phyloP scores from a whole-genome alignment of 1,139 yeast species.

The Magnusiomyces paraingens region DNA sequence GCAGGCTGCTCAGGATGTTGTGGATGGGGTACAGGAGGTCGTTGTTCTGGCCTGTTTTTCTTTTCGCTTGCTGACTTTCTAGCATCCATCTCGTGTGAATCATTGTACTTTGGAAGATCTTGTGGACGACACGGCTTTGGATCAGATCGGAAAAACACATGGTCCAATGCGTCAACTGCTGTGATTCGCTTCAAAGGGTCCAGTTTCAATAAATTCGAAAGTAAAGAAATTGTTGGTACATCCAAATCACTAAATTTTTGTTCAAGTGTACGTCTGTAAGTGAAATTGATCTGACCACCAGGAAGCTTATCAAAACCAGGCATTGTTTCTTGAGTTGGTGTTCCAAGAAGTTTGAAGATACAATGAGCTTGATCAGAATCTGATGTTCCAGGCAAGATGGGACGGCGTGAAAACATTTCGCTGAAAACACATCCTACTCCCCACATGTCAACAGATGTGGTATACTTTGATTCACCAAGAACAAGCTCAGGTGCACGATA shows the following conservation, averaged over 20 bases:
- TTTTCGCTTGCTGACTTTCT: conserved; percentile 35
- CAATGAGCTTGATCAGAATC: conserved; percentile 88
- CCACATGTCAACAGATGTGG: conserved; percentile 96
- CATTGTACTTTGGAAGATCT: conserved; percentile 67
- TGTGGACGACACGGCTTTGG: conserved; percentile 56
- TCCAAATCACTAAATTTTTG: conserved; percentile 37
- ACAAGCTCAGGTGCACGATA: conserved; percentile 92
- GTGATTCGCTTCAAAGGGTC: conserved; percentile 71
- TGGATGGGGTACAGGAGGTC: not conserved
- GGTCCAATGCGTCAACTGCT: conserved; percentile 70
- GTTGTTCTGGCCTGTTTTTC: conserved; percentile 6
- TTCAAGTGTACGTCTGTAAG: conserved; percentile 51
- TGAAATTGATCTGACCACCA: conserved; percentile 40
- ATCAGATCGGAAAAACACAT: conserved; percentile 55
- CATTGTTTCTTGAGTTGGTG: conserved; percentile 63
- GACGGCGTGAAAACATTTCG: conserved; percentile 74
- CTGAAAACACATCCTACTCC: conserved; percentile 96
- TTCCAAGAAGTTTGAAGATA: conserved; percentile 75
- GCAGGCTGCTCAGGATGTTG: too few relatives aligned
- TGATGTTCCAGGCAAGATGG: conserved; percentile 77
- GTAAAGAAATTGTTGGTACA: conserved; percentile 25
- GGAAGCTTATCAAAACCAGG: conserved; percentile 61
- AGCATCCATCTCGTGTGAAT: conserved; percentile 83
- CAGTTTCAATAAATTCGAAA: conserved; percentile 32
- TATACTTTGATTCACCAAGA: conserved; percentile 76